Base-by-base conservation (phyloP, 441 rosid genomes). In the Populus hybrid region DNA sequence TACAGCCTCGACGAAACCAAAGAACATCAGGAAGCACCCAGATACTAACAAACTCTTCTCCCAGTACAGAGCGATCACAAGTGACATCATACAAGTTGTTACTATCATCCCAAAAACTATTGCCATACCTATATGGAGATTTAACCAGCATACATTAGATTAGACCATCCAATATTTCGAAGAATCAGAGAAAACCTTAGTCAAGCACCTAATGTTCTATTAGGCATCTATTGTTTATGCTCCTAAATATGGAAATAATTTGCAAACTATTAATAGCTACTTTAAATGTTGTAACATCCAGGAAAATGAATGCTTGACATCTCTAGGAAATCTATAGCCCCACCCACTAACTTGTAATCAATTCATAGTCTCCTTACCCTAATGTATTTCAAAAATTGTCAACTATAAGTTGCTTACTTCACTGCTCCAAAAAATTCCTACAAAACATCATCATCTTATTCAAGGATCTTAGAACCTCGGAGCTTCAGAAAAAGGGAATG, bases 31-130 rank as follows among this genome's bases (percentile, higher is more conserved):
- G 59, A 91, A 91, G 75, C 86, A 82, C 63, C 78, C 86, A 3
- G 92, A 79, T 21, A 82, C 6, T 16, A 80, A 71, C 63, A 89
- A 73, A 74, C 81, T 88, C 84, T 74, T 87, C 72, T 86, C 84
- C 94, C 96, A 88, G 82, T 76, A 83, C 64, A 91, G 59, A 46
- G 86, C 85, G 64, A 91, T 88, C 68, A 90, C 91, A 14, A 88
- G 89, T n/a, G 92, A 90, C 94, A 88, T 91, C 78, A 91, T 80
- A 74, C 88, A 91, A 12, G 96, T 91, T 10, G 94, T 91, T 30
- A 90, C 90, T 61, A 90, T 69, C 92, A 90, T 90, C 53, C 88
- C 89, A 4, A 78, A 86, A 67, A 86, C 79, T 59, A 90, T 79
- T 10, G 94, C 89, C 85, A 87, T 76, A 53, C 89, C 94, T 89